Evolutionary conservation across 345 rosid species (phyloP).

Genomic region (Aquilaria yunnanensis): DNA sequence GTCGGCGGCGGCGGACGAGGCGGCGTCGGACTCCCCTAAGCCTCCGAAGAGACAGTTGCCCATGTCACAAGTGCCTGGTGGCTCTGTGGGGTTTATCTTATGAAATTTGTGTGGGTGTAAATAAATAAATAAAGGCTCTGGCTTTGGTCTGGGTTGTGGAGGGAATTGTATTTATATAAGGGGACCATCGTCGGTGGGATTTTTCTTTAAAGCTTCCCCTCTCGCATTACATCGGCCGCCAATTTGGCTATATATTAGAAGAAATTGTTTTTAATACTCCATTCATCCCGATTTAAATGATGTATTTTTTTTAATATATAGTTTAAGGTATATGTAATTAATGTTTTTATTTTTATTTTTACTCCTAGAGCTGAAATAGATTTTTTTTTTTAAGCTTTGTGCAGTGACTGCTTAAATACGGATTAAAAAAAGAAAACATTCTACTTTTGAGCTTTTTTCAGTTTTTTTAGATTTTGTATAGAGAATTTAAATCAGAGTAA

Average conservation of each 20-base stretch:
- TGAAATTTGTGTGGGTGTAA: constrained; percentile 8
- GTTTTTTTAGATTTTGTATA: too few relatives aligned
- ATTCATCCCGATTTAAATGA: too few relatives aligned
- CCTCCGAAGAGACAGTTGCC: constrained; percentile 85
- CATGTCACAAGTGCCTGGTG: constrained; percentile 22
- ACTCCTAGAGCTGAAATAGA: not conserved
- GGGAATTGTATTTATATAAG: constrained; percentile 1
- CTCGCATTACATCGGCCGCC: constrained; percentile 1
- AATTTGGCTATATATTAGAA: too few relatives aligned
- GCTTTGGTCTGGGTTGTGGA: not conserved
- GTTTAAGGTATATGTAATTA: too few relatives aligned
- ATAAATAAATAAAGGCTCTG: not conserved
- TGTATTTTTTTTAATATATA: too few relatives aligned
- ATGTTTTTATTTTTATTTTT: too few relatives aligned
- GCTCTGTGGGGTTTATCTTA: not conserved
- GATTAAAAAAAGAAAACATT: too few relatives aligned
- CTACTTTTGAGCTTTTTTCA: too few relatives aligned
- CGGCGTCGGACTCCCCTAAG: constrained; percentile 31
- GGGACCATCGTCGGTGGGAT: constrained; percentile 34
- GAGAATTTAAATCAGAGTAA: too few relatives aligned
- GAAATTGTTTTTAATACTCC: too few relatives aligned
- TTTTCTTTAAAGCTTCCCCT: constrained; percentile 14
- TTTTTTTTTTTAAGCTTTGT: too few relatives aligned
- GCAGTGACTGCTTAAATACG: too few relatives aligned
- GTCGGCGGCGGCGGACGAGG: not conserved